Evolutionary conservation across 805 yeast genomes (phyloP), one percentile per base, ranked within the genome.

Genomic region (Schwanniomyces vanrijiae): DNA sequence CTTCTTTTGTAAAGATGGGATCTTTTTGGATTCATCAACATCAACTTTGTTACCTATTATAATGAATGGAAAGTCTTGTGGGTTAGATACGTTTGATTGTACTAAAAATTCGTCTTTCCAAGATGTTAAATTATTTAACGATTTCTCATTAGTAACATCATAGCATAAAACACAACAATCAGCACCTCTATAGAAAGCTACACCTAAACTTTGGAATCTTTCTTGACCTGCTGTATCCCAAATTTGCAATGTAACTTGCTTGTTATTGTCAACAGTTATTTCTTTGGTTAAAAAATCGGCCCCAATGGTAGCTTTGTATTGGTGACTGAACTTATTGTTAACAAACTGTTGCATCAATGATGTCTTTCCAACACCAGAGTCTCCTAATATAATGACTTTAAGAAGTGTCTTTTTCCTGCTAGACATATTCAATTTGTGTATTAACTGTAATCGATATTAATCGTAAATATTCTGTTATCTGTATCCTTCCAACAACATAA

Each of bases 181-280:
- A 1, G 98, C 97, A 31, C 98, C 98, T 59, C 99, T 78, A 68
- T 94, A 92, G 66, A 92, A 92, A 0, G 98, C 98, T 38, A 92
- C 97, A 13, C 98, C 98, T 51, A 92, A 75, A 48, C 95, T 86
- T 70, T 94, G 98, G 77, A 92, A 92, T 60, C 99, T 80, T 69
- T 92, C 99, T 73, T 92, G 99, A 31, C 99, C 99, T 6, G 98
- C 98, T 37, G 99, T 92, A 64, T 92, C 99, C 99, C 99, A 92
- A 46, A 94, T 86, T 69, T 88, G 92, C 77, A 86, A 77, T 19
- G 89, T 83, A 7, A 86, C 90, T 53, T 80, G 80, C 58, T 86
- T 86, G 50, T 64, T 65, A 49, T 64, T 65, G 65, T 94, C 98
- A 48, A 94, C 81, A 22, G 78, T 73, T 49, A 92, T 81, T 60